Evolutionary conservation across 2,329 filamentous ascomycete genomes (phyloP), one percentile per base, ranked within the genome.

Genomic region (Colletotrichum viniferum): DNA sequence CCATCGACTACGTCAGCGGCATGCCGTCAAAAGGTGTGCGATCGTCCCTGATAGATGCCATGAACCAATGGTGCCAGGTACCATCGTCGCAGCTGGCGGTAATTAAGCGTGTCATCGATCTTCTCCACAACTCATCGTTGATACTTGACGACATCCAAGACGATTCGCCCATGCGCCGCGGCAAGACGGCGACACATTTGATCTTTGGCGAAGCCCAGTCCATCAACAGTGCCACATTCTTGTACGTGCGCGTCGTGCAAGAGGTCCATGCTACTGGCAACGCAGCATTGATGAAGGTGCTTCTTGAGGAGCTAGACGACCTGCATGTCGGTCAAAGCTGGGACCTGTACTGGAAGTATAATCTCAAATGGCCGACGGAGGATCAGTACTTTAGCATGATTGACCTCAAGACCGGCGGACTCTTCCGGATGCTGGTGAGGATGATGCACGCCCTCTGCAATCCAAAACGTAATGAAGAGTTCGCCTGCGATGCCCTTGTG

Each of bases 121-220:
- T 58, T 24, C 62, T 71, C 12, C 69, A 71, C 62, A 66, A 71
- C 34, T 56, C 69, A 0, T 71, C 69, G 7, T 30, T 71, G 18
- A 71, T 66, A 7, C 77, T 87, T 4, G 84, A 86, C 66, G 85
- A 87, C 76, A 79, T 87, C 26, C 77, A 87, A 77, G 85, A 86
- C 69, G 66, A 75, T 2, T 85, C 85, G 1, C 24, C 72, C 4
- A 71, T 84, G 2, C 80, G 85, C 3, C 80, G 84, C 4, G 83
- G 82, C 7, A 79, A 78, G 36, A 82, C 84, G 3, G 74, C 84
- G 1, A 77, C 82, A 3, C 85, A 86, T 75, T 75, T 74, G 2
- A 78, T 86, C 7, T 87, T 82, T 73, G 85, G 85, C 0, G 32
- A 34, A 3, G 77, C 79, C 3, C 84, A 85, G 70, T 80, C 83